Base-by-base conservation (phyloP, 148 eudicot species). In the Agrostemma githago region DNA sequence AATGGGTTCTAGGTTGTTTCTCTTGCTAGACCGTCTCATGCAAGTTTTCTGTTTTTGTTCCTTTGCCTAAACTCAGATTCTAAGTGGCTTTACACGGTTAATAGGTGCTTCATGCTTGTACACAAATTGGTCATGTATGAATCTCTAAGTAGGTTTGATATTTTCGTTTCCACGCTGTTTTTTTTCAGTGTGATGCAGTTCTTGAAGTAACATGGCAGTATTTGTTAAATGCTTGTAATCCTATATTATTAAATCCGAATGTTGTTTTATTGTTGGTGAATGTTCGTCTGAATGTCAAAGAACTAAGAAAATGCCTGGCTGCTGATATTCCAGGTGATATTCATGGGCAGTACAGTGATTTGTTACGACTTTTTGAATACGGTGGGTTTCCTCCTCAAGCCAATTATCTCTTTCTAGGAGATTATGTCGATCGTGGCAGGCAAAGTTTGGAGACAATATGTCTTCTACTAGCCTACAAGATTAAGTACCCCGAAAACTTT, bases 361-460 rank as follows among this genome's bases (percentile, higher is more conserved):
- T 87, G 58, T 73, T 89, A 73, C 81, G 94, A 77, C 88, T 89
- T 68, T 89, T 89, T 39, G 91, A 89, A 66, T 89, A 89, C 72
- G 94, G 94, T 20, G 90, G 89, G 38, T 89, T 87, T 59, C 91
- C 91, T 73, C 94, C 94, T 74, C 78, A 82, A 79, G 80, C 94
- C 66, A 87, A 84, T 76, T 89, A 89, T 81, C 79, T 89, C n/a
- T 89, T 89, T 84, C 62, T 89, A 20, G 94, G 94, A 6, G 94
- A 89, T 73, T 89, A 89, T 80, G 94, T 89, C 20, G 94, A 89
- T 79, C 89, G 94, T 59, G 91, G 91, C 59, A 88, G 82, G 77
- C 94, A 89, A 74, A 87, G 89, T 78, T 73, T 89, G 76, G 94
- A 89, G 80, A 89, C 94, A 66, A 89, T 87, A 70, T 89, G 94